Evolutionary conservation across 352 stramenopile species (phyloP).

Genomic region (Phytophthora macrochlamydospora): DNA sequence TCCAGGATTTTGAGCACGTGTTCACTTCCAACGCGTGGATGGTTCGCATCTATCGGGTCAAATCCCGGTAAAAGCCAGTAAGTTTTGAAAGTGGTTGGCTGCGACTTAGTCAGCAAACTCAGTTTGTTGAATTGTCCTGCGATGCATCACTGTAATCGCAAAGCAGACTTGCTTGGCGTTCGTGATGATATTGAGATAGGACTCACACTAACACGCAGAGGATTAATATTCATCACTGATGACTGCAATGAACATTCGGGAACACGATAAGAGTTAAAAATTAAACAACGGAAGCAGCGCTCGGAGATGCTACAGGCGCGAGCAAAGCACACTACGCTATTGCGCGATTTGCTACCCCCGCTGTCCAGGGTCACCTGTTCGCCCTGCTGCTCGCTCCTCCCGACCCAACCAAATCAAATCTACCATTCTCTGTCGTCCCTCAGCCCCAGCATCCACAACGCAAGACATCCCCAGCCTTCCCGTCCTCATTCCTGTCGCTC

Average conservation of each 20-base stretch:
- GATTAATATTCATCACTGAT: too few species aligned
- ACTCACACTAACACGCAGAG: too few species aligned
- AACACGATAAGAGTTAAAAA: conserved; percentile 27
- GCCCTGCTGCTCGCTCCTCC: conserved; percentile 14
- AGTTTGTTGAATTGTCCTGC: background rate
- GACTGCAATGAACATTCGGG: background rate
- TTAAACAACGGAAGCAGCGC: conserved; percentile 34
- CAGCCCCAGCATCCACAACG: conserved; percentile 24
- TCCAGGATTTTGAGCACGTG: conserved; percentile 90
- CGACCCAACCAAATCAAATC: conserved; percentile 38
- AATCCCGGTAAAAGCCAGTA: conserved; percentile 39
- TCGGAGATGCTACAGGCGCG: background rate
- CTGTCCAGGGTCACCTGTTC: conserved; percentile 6
- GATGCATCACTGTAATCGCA: background rate
- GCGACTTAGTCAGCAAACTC: conserved; percentile 4
- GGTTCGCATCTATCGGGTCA: conserved; percentile 91
- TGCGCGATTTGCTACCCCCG: conserved; percentile 2
- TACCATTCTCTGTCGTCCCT: conserved; percentile 33
- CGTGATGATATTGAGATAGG: too few species aligned
- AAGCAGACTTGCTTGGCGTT: background rate
- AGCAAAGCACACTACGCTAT: conserved; percentile 4
- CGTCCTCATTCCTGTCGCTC: conserved; percentile 23
- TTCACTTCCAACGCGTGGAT: conserved; percentile 95
- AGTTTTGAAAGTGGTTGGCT: conserved; percentile 14
- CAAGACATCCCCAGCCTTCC: conserved; percentile 17